Conservation (phyloP, 2,329 filamentous ascomycete genomes). For the Sphaerulina vaccinii region DNA sequence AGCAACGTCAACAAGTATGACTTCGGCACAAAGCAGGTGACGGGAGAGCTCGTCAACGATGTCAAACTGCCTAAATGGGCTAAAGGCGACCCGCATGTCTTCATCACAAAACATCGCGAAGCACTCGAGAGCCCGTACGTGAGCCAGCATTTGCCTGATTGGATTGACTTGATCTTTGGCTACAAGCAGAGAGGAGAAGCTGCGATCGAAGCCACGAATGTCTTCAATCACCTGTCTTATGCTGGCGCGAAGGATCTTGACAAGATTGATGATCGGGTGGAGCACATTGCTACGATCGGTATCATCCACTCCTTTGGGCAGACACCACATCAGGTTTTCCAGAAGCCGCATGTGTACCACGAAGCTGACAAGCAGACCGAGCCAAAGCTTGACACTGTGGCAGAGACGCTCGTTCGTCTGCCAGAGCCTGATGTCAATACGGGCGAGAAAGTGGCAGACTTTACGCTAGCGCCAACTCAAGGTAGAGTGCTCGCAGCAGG, state of each 20-base stretch:
- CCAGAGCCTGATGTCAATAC: slow-evolving; percentile 75
- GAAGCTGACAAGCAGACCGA: slow-evolving; percentile 59
- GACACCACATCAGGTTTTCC: slow-evolving; percentile 92
- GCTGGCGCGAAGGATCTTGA: slow-evolving; percentile 91
- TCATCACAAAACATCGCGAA: slow-evolving; percentile 93
- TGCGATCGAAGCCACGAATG: slow-evolving; percentile 85
- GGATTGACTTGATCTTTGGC: slow-evolving; percentile 96
- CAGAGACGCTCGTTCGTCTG: slow-evolving; percentile 72
- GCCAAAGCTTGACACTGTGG: slow-evolving; percentile 72
- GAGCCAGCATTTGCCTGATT: slow-evolving; percentile 82
- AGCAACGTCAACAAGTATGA: slow-evolving; percentile 94
- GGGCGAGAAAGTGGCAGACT: slow-evolving; percentile 74
- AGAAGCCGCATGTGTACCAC: slow-evolving; percentile 72
- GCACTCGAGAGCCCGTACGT: slow-evolving; percentile 92
- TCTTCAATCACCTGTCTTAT: slow-evolving; percentile 95
- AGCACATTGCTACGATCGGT: slow-evolving; percentile 83
- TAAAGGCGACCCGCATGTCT: slow-evolving; percentile 91
- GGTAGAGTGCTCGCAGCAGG: slow-evolving; percentile 82
- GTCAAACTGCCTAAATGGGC: slow-evolving; percentile 94
- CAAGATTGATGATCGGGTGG: slow-evolving; percentile 81
- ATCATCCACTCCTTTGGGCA: slow-evolving; percentile 99
- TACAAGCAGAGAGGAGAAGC: slow-evolving; percentile 91
- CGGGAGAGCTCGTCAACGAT: slow-evolving; percentile 74
- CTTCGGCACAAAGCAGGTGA: slow-evolving; percentile 83
- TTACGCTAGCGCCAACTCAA: slow-evolving; percentile 74